Evolutionary conservation across 805 yeast genomes (phyloP).

Genomic region (Ogataea polymorpha): DNA sequence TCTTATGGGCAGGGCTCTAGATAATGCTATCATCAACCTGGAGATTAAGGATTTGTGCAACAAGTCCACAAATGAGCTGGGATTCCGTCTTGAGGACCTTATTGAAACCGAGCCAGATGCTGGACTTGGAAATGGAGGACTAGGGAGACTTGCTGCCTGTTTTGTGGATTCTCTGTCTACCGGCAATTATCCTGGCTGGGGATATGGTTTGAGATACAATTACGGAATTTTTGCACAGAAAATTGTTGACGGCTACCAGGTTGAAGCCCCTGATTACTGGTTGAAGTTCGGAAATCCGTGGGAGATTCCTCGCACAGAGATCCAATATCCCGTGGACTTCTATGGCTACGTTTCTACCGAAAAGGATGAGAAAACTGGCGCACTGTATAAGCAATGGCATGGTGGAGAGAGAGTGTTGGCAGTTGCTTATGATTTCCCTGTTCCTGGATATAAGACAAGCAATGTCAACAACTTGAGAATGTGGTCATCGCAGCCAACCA

Average conservation of each 20-base stretch:
- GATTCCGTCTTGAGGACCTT: slow-evolving; percentile 84
- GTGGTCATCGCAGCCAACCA: slow-evolving; percentile 88
- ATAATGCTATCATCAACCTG: slow-evolving; percentile 85
- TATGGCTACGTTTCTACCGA: slow-evolving; percentile 73
- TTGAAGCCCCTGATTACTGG: slow-evolving; percentile 95
- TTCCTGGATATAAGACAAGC: slow-evolving; percentile 81
- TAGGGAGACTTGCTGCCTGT: slow-evolving; percentile 93
- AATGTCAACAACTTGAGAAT: slow-evolving; percentile 86
- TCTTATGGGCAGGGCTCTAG: slow-evolving; percentile 92
- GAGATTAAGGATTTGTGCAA: slow-evolving; percentile 59
- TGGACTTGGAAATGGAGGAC: slow-evolving; percentile 92
- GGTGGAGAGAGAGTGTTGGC: slow-evolving; percentile 91
- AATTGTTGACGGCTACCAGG: slow-evolving; percentile 89
- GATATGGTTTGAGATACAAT: slow-evolving; percentile 89
- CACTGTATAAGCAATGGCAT: slow-evolving; percentile 64
- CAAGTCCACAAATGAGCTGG: slow-evolving; percentile 64
- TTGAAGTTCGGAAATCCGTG: slow-evolving; percentile 84
- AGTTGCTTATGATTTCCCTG: slow-evolving; percentile 86
- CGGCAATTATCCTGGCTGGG: slow-evolving; percentile 92
- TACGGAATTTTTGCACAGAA: slow-evolving; percentile 91
- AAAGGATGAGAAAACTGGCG: slow-evolving; percentile 50
- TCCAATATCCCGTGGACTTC: slow-evolving; percentile 85
- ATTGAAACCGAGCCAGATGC: slow-evolving; percentile 89
- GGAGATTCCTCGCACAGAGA: slow-evolving; percentile 86
- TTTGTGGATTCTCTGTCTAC: slow-evolving; percentile 86